Evolutionary conservation across 2,329 filamentous ascomycete genomes (phyloP), one percentile per base, ranked within the genome.

Genomic region (Pseudogymnoascus sp.): DNA sequence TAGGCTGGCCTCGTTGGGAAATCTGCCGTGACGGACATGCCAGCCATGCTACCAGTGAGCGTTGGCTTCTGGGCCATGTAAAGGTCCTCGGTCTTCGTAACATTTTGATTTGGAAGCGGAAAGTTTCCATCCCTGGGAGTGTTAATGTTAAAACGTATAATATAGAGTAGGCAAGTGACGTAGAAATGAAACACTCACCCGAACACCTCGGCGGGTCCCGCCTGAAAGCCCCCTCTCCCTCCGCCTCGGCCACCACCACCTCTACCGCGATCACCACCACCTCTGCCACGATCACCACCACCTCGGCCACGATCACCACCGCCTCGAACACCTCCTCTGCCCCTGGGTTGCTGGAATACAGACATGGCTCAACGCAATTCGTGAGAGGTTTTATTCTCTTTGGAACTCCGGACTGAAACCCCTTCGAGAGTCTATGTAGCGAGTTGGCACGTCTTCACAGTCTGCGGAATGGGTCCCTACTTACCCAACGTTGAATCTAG

Each of bases 1-100:
- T 71, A 67, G 2, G 59, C 64, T 11, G 66, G 66, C 46, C 66
- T 64, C 4, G 46, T n/a, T 11, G 66, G 64, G 60, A 62, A 62
- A 31, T 63, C 50, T 16, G 59, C 11, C 5, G 59, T 50, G 11
- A 61, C 24, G 16, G 61, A 61, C 53, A 64, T 40, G 38, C 64
- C 53, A 50, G 61, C 35, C 37, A 62, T 26, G 22, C 43, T 33
- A 40, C 41, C 59, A 8, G 35, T 11, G 11, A 66, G 60, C 10
- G 59, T 19, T 59, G 35, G 33, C 41, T 46, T 62, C 38, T 61
- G 60, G 10, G 19, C 26, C 63, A 63, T 61, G 63, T 46, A 65
- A 4, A 24, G 40, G 24, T 64, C 61, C 12, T 63, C 63, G 5
- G 62, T 46, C 6, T 59, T 59, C n/a, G 24, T 59, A 2, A 61